A percentile compares a stretch with the other conserved stretches of the same genome.
Conservation (phyloP, 1,284 basidiomycete genomes). For the Irpex sp. region DNA sequence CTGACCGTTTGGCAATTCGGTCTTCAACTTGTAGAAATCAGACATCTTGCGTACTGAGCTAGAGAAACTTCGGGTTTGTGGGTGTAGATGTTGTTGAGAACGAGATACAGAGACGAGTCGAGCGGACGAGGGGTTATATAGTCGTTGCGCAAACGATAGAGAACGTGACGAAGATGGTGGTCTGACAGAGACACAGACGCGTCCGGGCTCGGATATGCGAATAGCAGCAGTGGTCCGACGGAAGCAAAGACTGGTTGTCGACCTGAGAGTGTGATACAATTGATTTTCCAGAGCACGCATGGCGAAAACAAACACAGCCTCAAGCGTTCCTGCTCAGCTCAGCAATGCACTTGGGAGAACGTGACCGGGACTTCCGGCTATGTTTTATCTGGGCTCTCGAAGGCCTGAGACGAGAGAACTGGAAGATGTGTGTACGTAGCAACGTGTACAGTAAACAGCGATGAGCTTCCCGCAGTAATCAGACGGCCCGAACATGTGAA, state of each 20-base stretch:
- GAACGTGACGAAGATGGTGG: background rate
- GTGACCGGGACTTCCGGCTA: background rate
- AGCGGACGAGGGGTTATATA: background rate
- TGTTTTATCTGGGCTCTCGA: background rate
- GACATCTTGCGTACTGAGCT: constrained; percentile 1
- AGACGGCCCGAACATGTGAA: background rate
- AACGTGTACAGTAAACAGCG: background rate
- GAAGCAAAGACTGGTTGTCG: background rate
- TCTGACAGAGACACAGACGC: background rate
- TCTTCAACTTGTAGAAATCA: constrained; percentile 60
- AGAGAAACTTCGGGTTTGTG: background rate
- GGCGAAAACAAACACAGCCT: background rate
- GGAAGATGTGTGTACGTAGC: background rate
- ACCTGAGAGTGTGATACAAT: background rate
- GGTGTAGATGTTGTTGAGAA: background rate
- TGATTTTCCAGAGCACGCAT: background rate
- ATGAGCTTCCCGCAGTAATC: background rate
- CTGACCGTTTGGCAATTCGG: constrained; percentile 51
- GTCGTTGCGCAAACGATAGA: background rate
- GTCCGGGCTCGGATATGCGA: background rate
- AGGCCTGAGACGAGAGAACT: too few species aligned
- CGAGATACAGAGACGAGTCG: background rate
- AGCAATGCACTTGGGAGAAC: background rate
- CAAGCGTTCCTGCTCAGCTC: background rate
- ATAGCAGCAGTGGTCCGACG: background rate